These are phyloP conservation scores for Amylocystis lapponica DNA, from an alignment of 768 basidiomycete genomes.

Conservation along the genomic window DNA sequence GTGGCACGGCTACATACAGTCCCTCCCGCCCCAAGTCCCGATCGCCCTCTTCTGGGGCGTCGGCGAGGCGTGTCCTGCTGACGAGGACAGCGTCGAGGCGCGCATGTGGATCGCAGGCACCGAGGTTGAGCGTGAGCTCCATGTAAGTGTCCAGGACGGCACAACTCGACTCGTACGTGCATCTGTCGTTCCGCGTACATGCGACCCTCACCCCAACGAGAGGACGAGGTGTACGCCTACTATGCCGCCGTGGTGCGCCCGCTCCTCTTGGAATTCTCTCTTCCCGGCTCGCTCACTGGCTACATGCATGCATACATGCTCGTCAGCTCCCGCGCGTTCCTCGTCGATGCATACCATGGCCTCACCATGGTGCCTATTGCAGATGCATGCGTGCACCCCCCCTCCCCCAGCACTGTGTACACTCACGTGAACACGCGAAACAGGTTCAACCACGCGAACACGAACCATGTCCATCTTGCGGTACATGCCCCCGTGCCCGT, in stretches of 20 bases:
- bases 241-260: conserved; percentile 15
- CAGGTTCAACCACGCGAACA: conserved; percentile 34
- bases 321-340: conserved; percentile 43
- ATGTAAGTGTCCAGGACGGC: conserved; percentile 11
- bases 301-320: conserved; percentile 39
- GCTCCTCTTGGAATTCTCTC: conserved; percentile 4
- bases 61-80: conserved; percentile 12
- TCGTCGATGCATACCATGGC: conserved; percentile 41
- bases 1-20: conserved; percentile 65
- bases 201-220: no score
- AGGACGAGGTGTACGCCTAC: conserved; percentile 22
- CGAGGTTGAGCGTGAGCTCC: conserved; percentile 24
- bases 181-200: no score
- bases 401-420: conserved; percentile 13
- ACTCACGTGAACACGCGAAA: neutral
- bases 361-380: conserved; percentile 44
- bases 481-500: conserved; percentile 24
- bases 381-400: conserved; percentile 31
- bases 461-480: conserved; percentile 35
- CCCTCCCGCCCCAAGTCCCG: conserved; percentile 50
- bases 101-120: conserved; percentile 29
- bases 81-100: conserved; percentile 26
- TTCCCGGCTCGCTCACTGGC: conserved; percentile 12
- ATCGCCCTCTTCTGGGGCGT: conserved; percentile 59
- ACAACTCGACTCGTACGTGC: conserved; percentile 11